Conservation (phyloP, 371 early-diverging fungal genomes). For the Actinomortierella ambigua region DNA sequence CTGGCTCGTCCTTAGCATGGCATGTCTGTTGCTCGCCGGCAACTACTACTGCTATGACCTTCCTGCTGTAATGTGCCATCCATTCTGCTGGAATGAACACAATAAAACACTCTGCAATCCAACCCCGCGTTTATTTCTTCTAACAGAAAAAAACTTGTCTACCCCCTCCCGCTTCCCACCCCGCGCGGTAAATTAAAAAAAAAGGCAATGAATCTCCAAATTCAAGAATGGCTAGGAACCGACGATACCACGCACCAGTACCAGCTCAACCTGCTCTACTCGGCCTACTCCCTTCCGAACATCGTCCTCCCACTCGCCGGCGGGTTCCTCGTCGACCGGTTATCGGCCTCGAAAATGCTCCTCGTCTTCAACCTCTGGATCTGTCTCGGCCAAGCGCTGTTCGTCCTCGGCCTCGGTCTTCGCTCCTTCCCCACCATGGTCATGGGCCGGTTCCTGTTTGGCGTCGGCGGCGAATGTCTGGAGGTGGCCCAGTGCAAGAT, state of each 20-base stretch:
- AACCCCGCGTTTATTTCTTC: no score
- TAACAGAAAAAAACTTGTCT: no score
- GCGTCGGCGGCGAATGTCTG: slow-evolving; percentile 75
- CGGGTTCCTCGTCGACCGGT: slow-evolving; percentile 58
- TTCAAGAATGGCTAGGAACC: slow-evolving; percentile 58
- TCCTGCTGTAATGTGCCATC: slow-evolving; percentile 23
- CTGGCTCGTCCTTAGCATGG: slow-evolving; percentile 56
- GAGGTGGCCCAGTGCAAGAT: slow-evolving; percentile 68
- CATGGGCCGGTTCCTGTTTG: slow-evolving; percentile 69
- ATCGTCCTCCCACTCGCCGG: slow-evolving; percentile 74
- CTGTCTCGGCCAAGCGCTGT: slow-evolving; percentile 67
- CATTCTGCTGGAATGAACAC: slow-evolving; percentile 15
- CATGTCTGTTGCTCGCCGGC: slow-evolving; percentile 62
- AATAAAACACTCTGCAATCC: slow-evolving; percentile 65
- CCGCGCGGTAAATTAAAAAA: neutral
- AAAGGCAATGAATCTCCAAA: slow-evolving; percentile 63
- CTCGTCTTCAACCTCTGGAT: slow-evolving; percentile 61
- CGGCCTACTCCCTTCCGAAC: slow-evolving; percentile 80
- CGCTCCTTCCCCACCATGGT: slow-evolving; percentile 57
- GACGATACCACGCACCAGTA: slow-evolving; percentile 64
- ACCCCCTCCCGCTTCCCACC: no score
- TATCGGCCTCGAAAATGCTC: slow-evolving; percentile 56
- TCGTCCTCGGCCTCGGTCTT: slow-evolving; percentile 58
- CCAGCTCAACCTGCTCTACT: slow-evolving; percentile 72
- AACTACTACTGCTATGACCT: slow-evolving; percentile 61